Base-by-base conservation (phyloP, 495 filamentous ascomycete genomes). In the Neurospora intermedia region DNA sequence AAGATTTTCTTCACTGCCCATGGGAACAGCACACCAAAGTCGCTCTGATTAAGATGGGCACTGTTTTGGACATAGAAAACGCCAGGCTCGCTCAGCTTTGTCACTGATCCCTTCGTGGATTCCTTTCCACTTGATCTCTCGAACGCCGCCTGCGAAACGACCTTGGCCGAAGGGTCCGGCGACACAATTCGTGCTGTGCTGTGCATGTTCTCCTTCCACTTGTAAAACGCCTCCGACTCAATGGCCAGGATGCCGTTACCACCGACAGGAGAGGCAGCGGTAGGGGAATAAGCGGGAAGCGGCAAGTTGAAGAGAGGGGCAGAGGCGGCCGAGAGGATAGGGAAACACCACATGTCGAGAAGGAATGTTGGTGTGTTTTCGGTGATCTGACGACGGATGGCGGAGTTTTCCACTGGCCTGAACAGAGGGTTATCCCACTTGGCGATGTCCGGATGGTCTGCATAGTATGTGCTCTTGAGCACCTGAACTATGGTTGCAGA, bases 1-100 rank as follows among this genome's bases (percentile, higher is more conserved):
- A 90, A 87, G 9, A 89, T 81, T 70, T 82, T 82, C 69, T 84
- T 85, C 31, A 88, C 89, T 27, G 91, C 75, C 81, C 87, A 88
- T 0, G 93, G 91, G 77, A 94, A 94, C 23, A 95, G 80, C 13
- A 93, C 78, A n/a, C 89, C 92, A 78, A 94, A 94, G 76, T 94
- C 92, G 18, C 87, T 89, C 81, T 94, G 92, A 43, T 82, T 89
- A 31, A 94, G 83, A 78, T 95, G 92, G 0, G 91, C 91, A 6
- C 87, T 89, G 11, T 80, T 76, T 11, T 80, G 75, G 3, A 89
- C 87, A 77, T 90, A 94, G 80, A 89, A 94, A 71, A 93, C 83
- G 69, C 86, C 76, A 2, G 89, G 89, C 72, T 80, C 77, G 7
- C 76, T 43, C 4, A 77, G 74, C 46, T 76, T 76, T 46, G 73